Evolutionary conservation across 805 yeast species (phyloP).

Genomic region (Cyberlindnera veronae): DNA sequence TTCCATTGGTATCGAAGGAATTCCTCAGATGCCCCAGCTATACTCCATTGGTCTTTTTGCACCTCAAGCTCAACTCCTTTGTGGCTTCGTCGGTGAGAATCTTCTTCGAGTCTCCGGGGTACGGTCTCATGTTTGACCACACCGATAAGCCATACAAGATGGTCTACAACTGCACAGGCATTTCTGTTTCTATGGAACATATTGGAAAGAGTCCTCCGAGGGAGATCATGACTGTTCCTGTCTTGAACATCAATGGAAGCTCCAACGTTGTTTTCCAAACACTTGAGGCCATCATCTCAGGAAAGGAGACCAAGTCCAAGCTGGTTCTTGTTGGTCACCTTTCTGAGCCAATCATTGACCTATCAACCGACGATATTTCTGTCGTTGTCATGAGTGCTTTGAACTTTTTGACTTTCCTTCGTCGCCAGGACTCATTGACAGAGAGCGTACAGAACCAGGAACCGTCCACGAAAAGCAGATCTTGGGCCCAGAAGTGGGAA

Average conservation of each 20-base stretch:
- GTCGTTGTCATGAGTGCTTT: conserved; percentile 28
- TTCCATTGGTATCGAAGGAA: conserved; percentile 21
- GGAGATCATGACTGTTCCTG: conserved; percentile 20
- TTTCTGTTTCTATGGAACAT: conserved; percentile 31
- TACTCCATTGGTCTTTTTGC: conserved; percentile 22
- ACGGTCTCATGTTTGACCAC: conserved; percentile 38
- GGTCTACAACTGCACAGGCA: conserved; percentile 36
- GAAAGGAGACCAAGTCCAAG: conserved; percentile 30
- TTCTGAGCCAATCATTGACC: conserved; percentile 43
- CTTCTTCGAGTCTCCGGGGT: conserved; percentile 41
- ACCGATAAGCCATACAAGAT: conserved; percentile 42
- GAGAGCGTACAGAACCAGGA: background rate
- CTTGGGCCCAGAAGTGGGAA: conserved; percentile 5
- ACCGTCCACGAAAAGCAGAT: background rate
- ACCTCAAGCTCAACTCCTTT: conserved; percentile 20
- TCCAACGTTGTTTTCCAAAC: conserved; percentile 37
- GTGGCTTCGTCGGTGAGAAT: conserved; percentile 28
- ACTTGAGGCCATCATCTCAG: conserved; percentile 24
- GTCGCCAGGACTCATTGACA: background rate
- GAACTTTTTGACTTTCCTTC: conserved; percentile 18
- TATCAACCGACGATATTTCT: conserved; percentile 38
- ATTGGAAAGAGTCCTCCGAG: conserved; percentile 16
- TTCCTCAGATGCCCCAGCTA: conserved; percentile 22
- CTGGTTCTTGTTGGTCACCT: conserved; percentile 36
- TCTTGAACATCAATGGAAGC: conserved; percentile 33